Evolutionary conservation across 106 monocot species (phyloP), one percentile per base, ranked within the genome.

Genomic region (Dendrobium catenatum): DNA sequence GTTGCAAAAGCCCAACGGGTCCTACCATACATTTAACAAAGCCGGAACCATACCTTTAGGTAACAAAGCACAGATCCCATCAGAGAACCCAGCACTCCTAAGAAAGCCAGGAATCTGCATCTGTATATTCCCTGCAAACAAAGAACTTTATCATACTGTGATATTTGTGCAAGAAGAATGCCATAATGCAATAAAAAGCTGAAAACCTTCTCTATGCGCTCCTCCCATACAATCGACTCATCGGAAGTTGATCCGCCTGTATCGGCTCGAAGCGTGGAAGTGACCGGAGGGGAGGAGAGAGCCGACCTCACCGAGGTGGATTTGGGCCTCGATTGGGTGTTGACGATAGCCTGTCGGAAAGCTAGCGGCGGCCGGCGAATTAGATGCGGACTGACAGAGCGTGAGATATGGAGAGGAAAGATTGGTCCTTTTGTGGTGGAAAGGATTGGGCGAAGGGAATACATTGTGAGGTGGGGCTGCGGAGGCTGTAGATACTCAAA

Each of bases 41-140:
- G 10, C 8, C 29, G 40, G 56, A 42, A 3, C 11, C 13, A 17
- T 79, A 90, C 92, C 92, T 92, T 92, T 81, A 92, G 88, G 78
- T 87, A 92, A 64, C 92, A 92, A 55, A 88, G 68, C 27, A 92
- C 78, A 61, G 92, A 89, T 43, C 92, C 92, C 85, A 92, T 79
- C 67, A 92, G 78, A 84, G 92, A 92, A 33, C 92, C 92, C 18
- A 77, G 55, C 42, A 92, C 83, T 19, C 77, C 92, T 40, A 92
- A 79, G 55, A 90, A 77, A 9, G 92, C 76, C 82, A 92, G 72
- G 75, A 90, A 92, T n/a, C 90, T 81, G 85, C 87, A 89, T 19
- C 80, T 55, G 31, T 90, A 92, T 37, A 92, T 92, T 10, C 82
- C 75, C 91, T 91, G 78, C 77, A 64, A 49, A 37, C 24, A 51